Evolutionary conservation across 2,329 filamentous ascomycete species (phyloP).

Genomic region (Neocatenulostroma microsporum): DNA sequence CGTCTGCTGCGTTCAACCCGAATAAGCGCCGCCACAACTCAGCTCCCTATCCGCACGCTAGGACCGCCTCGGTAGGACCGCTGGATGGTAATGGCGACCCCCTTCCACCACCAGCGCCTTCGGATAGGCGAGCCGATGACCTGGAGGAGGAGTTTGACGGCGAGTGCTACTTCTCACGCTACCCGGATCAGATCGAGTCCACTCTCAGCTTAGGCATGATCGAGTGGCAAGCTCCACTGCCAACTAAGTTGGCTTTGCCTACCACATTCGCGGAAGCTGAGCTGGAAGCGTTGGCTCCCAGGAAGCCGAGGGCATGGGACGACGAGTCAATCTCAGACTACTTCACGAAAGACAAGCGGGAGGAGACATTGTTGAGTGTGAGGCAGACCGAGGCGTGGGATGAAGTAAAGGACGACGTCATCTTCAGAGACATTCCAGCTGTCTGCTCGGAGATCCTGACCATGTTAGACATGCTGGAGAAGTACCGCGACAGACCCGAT

Average conservation of each 20-base stretch:
- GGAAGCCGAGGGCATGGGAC: slow-evolving; percentile 29
- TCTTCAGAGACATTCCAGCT: slow-evolving; percentile 40
- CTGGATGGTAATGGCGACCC: slow-evolving; percentile 25
- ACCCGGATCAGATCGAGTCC: slow-evolving; percentile 38
- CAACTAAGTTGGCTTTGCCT: slow-evolving; percentile 36
- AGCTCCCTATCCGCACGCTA: slow-evolving; percentile 6
- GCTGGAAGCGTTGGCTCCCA: slow-evolving; percentile 34
- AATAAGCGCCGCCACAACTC: slow-evolving; percentile 15
- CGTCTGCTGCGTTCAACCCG: slow-evolving; percentile 5
- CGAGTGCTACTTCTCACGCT: slow-evolving; percentile 37
- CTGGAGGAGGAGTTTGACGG: slow-evolving; percentile 39
- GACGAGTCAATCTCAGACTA: slow-evolving; percentile 46
- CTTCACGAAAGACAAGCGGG: slow-evolving; percentile 36
- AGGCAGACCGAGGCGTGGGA: slow-evolving; percentile 45
- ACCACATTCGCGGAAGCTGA: slow-evolving; percentile 39
- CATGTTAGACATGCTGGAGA: slow-evolving; percentile 31
- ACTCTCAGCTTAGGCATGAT: slow-evolving; percentile 40
- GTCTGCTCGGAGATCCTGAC: slow-evolving; percentile 37
- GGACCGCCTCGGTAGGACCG: slow-evolving; percentile 1
- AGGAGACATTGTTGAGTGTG: slow-evolving; percentile 41
- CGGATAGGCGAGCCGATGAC: slow-evolving; percentile 11
- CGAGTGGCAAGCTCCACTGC: slow-evolving; percentile 37
- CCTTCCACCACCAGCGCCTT: slow-evolving; percentile 14
- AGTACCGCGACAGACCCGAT: slow-evolving; percentile 17
- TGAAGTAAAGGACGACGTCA: slow-evolving; percentile 42